Conservation (phyloP, 805 yeast species). For the Sungouiella thailandica region DNA sequence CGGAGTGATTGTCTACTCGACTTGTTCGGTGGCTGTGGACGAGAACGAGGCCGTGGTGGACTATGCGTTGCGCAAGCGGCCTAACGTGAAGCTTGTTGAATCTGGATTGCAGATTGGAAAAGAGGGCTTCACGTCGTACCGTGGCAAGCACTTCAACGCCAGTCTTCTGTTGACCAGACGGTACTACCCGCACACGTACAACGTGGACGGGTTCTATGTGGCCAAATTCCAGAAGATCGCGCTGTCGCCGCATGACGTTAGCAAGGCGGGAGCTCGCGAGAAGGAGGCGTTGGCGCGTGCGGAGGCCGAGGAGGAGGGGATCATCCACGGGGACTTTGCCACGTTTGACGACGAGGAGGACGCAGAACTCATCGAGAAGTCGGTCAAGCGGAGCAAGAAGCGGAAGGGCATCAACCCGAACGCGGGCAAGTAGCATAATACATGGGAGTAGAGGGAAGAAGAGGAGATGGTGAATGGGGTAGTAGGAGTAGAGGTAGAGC, state of each 20-base stretch:
- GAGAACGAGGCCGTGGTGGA: constrained; percentile 99
- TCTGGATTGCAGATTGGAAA: constrained; percentile 91
- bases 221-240: constrained; percentile 94
- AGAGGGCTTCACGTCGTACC: constrained; percentile 87
- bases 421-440: constrained; percentile 18
- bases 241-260: constrained; percentile 76
- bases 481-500: too few relatives aligned
- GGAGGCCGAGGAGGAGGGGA: constrained; percentile 75
- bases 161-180: constrained; percentile 79
- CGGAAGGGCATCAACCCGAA: constrained; percentile 73
- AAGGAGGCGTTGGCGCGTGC: constrained; percentile 78
- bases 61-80: constrained; percentile 92
- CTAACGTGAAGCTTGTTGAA: constrained; percentile 91
- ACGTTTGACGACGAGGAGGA: constrained; percentile 75
- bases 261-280: constrained; percentile 84
- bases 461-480: too few relatives aligned
- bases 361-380: constrained; percentile 61
- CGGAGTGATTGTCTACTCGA: constrained; percentile 92
- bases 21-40: constrained; percentile 97
- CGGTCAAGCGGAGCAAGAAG: constrained; percentile 59
- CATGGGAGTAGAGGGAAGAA: not conserved
- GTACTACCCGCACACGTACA: constrained; percentile 97
- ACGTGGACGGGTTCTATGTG: constrained; percentile 97
- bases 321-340: constrained; percentile 84
- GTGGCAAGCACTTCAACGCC: constrained; percentile 88